Percentiles rank a stretch among this genome's conserved stretches.
phyloP scores from a whole-genome alignment of 441 rosid species.

The Raphanus hybrid region DNA sequence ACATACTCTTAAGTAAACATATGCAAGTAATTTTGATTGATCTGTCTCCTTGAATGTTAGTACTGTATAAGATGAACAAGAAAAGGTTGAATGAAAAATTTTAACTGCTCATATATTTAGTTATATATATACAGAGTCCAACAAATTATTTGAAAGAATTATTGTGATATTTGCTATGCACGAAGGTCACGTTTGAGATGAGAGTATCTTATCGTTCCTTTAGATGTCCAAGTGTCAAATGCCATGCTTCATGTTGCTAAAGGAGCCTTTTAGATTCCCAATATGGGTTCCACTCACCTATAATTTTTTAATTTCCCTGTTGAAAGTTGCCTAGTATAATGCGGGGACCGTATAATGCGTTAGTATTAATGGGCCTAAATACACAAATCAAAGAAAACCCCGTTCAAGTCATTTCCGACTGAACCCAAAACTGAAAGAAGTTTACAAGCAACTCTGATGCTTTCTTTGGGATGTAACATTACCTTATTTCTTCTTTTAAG shows the following conservation, averaged over 20 bases:
- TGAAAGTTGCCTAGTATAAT: not conserved
- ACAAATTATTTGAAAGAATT: not conserved
- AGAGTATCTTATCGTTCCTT: constrained; percentile 19
- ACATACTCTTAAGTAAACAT: not conserved
- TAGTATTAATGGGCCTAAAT: not conserved
- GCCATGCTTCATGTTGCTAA: constrained; percentile 22
- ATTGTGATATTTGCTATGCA: constrained; percentile 12
- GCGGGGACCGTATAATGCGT: not conserved
- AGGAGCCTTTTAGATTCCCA: not conserved
- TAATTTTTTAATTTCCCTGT: not conserved
- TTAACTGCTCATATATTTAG: not conserved
- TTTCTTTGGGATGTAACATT: not conserved
- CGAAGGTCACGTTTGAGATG: constrained; percentile 25
- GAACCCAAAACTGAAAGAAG: not conserved
- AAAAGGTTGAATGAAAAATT: not conserved
- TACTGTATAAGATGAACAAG: not conserved
- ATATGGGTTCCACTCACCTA: not conserved
- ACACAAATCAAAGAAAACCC: not conserved
- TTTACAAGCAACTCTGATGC: not conserved
- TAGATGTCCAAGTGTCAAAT: constrained; percentile 19
- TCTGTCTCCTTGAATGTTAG: not conserved
- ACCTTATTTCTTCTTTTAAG: not conserved
- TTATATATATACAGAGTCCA: not conserved
- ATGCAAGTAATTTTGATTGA: not conserved
- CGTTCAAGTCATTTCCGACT: not conserved